Evolutionary conservation across 2,329 filamentous ascomycete genomes (phyloP).

Genomic region (Penicillium nordicum): DNA sequence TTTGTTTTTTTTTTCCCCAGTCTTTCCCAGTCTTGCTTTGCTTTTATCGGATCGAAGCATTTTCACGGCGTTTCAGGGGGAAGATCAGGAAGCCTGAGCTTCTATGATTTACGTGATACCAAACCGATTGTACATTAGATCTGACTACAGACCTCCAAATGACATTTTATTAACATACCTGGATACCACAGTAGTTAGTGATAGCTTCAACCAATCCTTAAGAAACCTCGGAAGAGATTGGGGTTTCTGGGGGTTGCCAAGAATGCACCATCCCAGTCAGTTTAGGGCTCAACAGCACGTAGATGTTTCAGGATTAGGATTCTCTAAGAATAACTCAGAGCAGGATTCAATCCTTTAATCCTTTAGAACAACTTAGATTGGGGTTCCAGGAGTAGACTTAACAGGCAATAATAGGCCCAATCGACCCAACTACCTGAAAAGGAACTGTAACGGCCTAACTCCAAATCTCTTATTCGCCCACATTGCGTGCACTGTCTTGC

Average conservation of each 20-base stretch:
- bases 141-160: not conserved
- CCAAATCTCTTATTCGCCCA: not conserved
- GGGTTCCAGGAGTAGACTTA: not conserved
- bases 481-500: constrained; percentile 21
- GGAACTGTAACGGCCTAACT: not conserved
- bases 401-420: not conserved
- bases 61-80: constrained; percentile 19
- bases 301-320: not conserved
- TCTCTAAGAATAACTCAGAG: not conserved
- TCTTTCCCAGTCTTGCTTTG: not conserved
- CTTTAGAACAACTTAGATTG: not conserved
- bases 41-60: constrained; percentile 14
- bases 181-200: no score
- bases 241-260: not conserved
- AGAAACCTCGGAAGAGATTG: not conserved
- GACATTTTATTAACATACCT: not conserved
- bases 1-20: not conserved
- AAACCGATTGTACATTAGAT: constrained; percentile 13
- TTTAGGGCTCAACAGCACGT: not conserved
- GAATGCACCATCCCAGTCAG: not conserved
- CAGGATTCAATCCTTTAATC: not conserved
- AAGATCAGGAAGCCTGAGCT: constrained; percentile 10
- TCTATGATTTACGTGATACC: constrained; percentile 19
- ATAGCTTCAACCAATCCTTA: no score
- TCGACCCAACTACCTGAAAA: not conserved